These are phyloP conservation scores for Teratosphaeria zuluensis DNA, from an alignment of 2,329 filamentous ascomycete species.

Conservation along the genomic window DNA sequence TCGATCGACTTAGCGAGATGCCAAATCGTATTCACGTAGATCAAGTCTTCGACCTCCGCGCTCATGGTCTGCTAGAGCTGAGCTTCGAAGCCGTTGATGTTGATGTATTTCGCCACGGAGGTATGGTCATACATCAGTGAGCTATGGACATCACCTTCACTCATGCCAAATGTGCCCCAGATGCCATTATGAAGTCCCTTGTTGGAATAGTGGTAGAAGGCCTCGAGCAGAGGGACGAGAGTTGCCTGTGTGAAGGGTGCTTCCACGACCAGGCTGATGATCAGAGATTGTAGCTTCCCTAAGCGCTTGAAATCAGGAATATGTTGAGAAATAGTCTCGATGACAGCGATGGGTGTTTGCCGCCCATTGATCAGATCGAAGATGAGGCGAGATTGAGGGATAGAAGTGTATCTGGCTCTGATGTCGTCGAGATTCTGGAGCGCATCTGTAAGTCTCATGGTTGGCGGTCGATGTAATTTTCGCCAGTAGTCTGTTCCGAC, in stretches of 20 bases:
- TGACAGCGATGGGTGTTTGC: background rate
- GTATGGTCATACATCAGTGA: background rate
- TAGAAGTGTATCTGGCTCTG: constrained; percentile 11
- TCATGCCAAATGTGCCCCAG: background rate
- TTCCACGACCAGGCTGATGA: background rate
- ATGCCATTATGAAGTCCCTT: background rate
- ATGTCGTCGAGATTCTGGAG: background rate
- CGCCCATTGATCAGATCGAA: background rate
- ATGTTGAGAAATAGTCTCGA: background rate
- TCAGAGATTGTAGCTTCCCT: background rate
- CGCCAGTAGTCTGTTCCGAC: too few relatives aligned
- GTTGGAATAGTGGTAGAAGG: background rate
- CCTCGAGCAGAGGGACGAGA: background rate
- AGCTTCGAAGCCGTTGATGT: background rate
- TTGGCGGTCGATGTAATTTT: background rate
- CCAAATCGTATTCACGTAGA: background rate
- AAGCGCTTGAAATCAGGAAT: background rate
- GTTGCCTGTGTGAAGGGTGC: background rate
- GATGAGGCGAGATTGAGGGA: background rate
- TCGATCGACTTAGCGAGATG: background rate
- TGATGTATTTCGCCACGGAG: background rate
- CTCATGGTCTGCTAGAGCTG: background rate
- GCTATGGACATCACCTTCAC: background rate
- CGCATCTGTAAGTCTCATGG: background rate
- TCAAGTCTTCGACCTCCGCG: background rate